phyloP scores from a whole-genome alignment of 23 red algal genomes.

The Gracilaria gracilis region DNA sequence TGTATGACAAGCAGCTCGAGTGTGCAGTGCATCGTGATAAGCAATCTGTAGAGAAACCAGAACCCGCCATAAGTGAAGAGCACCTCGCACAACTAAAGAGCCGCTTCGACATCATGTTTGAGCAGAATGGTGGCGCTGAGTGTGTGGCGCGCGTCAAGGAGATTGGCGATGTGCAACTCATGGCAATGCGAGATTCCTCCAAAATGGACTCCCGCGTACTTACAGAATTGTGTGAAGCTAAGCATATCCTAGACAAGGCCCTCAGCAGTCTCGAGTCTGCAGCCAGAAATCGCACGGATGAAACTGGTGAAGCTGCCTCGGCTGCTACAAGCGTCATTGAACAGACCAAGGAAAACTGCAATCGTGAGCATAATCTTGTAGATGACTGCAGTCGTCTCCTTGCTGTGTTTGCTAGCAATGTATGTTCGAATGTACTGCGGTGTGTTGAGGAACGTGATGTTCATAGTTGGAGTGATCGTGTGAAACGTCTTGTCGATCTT shows the following conservation, averaged over 20 bases:
- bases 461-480: constrained; percentile 41
- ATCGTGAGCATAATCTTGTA: neutral
- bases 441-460: constrained; percentile 46
- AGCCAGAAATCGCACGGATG: constrained; percentile 1
- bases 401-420: constrained; percentile 46
- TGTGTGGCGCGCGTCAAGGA: constrained; percentile 55
- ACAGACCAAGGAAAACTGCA: constrained; percentile 15
- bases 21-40: neutral
- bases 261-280: constrained; percentile 26
- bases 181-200: constrained; percentile 36
- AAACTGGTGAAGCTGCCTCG: constrained; percentile 13
- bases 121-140: constrained; percentile 48
- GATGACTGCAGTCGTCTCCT: constrained; percentile 40
- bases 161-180: constrained; percentile 30
- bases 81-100: constrained; percentile 19
- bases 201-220: constrained; percentile 32
- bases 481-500: constrained; percentile 25
- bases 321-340: constrained; percentile 44
- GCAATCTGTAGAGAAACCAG: neutral
- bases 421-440: constrained; percentile 27
- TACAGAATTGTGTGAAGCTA: constrained; percentile 30
- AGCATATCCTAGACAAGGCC: constrained; percentile 41
- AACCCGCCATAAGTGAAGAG: neutral
- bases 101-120: constrained; percentile 34
- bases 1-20: neutral